phyloP scores from a whole-genome alignment of 495 filamentous ascomycete genomes.

The Trichoderma reesei region DNA sequence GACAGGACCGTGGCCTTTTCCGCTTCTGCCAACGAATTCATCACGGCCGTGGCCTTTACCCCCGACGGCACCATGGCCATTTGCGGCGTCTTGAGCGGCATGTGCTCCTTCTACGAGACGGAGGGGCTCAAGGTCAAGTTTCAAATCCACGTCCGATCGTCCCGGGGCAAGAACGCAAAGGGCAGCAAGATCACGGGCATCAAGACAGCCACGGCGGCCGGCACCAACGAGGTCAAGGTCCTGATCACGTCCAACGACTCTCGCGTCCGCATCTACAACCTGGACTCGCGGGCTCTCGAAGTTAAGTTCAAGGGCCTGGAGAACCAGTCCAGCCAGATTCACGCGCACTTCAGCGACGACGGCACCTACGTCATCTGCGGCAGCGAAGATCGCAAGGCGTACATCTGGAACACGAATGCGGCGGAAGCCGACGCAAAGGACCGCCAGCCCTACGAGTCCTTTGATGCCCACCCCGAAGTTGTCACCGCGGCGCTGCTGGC shows the following conservation, averaged over 20 bases:
- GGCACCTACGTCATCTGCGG: slow-evolving; percentile 83
- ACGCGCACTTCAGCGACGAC: slow-evolving; percentile 81
- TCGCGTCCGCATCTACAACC: slow-evolving; percentile 81
- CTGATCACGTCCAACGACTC: slow-evolving; percentile 94
- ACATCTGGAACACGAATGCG: slow-evolving; percentile 70
- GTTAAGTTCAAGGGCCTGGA: slow-evolving; percentile 89
- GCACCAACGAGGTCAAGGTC: slow-evolving; percentile 65
- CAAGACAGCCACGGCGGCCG: slow-evolving; percentile 55
- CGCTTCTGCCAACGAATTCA: slow-evolving; percentile 72
- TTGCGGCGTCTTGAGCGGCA: slow-evolving; percentile 74
- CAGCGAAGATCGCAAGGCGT: slow-evolving; percentile 80
- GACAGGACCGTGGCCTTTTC: slow-evolving; percentile 91
- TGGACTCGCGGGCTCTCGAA: slow-evolving; percentile 72
- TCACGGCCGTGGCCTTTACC: slow-evolving; percentile 88
- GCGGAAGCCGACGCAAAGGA: slow-evolving; percentile 54
- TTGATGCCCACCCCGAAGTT: slow-evolving; percentile 81
- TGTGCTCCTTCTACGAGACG: slow-evolving; percentile 90
- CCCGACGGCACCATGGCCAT: slow-evolving; percentile 87
- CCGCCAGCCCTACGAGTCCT: slow-evolving; percentile 72
- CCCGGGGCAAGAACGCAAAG: slow-evolving; percentile 85
- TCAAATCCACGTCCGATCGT: slow-evolving; percentile 83
- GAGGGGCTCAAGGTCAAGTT: slow-evolving; percentile 77
- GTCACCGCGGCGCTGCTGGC: slow-evolving; percentile 84
- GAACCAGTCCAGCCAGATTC: slow-evolving; percentile 87
- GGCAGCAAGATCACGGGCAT: slow-evolving; percentile 97